Base-by-base conservation (phyloP, 768 basidiomycete genomes). In the Piloderma croceum region DNA sequence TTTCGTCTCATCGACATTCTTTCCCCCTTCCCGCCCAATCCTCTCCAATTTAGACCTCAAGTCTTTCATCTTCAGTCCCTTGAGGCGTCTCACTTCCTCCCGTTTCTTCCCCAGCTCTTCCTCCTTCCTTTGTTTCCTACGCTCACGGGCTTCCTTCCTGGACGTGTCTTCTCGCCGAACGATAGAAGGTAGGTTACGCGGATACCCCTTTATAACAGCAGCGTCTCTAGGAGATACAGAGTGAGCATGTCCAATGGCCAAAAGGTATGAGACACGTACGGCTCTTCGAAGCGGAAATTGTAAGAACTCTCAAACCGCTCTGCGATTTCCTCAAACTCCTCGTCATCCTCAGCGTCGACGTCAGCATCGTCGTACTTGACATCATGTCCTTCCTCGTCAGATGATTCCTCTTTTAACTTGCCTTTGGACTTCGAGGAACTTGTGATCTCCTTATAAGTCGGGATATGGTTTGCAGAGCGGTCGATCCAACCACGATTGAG, bases 401-500 rank as follows among this genome's bases (percentile, higher is more conserved):
- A 42, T 31, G 31, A 31, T 20, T 50, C 42, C 18, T 34, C 47
- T 21, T 32, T 43, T 24, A 43, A 46, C 48, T 49, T 60, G 36
- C 27, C 38, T 31, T 46, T 61, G 27, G 52, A 52, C 54, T 63
- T 57, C 4, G 64, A 60, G 4, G 68, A 63, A 15, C 48, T 59
- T 2, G 84, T 81, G 18, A 96, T 69, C 59, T 97, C 91, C 25
- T 76, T 63, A 57, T 93, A 92, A 0, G 91, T 93, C 1, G 93
- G 94, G 3, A 92, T 67, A 41, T 79, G 82, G 11, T 75, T 70
- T 17, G 74, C 65, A 2, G 81, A 70, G 36, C 74, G 77, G 61
- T 98, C 96, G 35, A 99, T 81, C 96, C 96, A 99, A 2, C 94
- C 96, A 21, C 96, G 89, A 59, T 94, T 93, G 17, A 97, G 70